Conservation (phyloP, 2,329 filamentous ascomycete genomes). For the Neospermospora avenae region DNA sequence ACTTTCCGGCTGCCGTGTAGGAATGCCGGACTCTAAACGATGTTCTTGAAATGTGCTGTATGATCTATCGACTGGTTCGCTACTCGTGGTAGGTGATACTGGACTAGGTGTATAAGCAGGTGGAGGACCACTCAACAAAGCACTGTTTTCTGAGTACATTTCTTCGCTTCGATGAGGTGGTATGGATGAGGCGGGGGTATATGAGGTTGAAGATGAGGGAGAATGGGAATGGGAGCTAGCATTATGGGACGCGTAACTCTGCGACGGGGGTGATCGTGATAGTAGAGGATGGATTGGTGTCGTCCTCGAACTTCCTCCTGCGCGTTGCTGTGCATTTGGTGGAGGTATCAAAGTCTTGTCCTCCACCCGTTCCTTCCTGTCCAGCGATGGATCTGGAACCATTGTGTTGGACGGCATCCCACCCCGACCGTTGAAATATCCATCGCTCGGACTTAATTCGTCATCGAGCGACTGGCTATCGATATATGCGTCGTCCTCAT, state of each 20-base stretch:
- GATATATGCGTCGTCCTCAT: constrained; percentile 16
- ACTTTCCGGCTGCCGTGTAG: constrained; percentile 26
- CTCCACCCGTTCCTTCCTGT: constrained; percentile 19
- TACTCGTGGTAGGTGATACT: constrained; percentile 7
- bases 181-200: constrained; percentile 16
- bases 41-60: constrained; percentile 31
- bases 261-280: constrained; percentile 18
- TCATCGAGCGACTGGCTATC: constrained; percentile 31
- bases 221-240: constrained; percentile 6
- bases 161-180: constrained; percentile 16
- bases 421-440: constrained; percentile 30
- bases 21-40: constrained; percentile 24
- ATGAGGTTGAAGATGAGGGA: constrained; percentile 5
- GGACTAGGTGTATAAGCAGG: constrained; percentile 30
- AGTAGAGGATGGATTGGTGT: constrained; percentile 18
- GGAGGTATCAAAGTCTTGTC: constrained; percentile 29
- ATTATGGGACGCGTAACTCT: constrained; percentile 24
- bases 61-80: constrained; percentile 1
- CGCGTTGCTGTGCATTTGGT: constrained; percentile 14
- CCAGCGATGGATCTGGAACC: constrained; percentile 28
- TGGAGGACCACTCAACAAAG: constrained; percentile 26
- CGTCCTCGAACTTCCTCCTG: constrained; percentile 18
- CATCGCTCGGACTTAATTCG: constrained; percentile 31
- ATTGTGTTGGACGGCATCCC: constrained; percentile 19
- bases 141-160: constrained; percentile 13